Evolutionary conservation across 208 protist species (phyloP).

Genomic region (Acanthamoeba royreba): DNA sequence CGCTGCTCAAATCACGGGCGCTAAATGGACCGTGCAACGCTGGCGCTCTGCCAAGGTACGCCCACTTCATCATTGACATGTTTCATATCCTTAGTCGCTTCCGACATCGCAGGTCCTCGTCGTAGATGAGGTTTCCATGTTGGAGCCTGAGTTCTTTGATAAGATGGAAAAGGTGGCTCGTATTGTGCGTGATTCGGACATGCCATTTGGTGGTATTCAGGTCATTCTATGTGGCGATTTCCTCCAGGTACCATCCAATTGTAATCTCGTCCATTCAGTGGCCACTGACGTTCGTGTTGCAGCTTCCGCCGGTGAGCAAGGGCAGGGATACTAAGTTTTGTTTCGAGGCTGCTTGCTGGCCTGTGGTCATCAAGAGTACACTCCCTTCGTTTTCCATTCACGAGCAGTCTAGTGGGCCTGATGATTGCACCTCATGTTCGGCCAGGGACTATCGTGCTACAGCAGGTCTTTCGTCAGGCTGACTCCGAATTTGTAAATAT

Average conservation of each 20-base stretch:
- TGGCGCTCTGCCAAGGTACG: neutral
- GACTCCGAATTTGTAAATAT: slow-evolving; percentile 50
- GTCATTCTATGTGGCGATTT: slow-evolving; percentile 66
- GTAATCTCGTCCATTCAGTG: neutral
- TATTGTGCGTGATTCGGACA: slow-evolving; percentile 24
- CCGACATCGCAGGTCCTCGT: slow-evolving; percentile 51
- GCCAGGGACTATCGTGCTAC: neutral
- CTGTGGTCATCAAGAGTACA: neutral
- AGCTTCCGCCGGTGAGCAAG: slow-evolving; percentile 12
- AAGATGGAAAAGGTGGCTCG: slow-evolving; percentile 63
- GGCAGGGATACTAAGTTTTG: neutral
- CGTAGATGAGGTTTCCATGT: slow-evolving; percentile 76
- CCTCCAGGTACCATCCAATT: slow-evolving; percentile 3
- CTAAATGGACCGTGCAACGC: neutral
- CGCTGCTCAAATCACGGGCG: neutral
- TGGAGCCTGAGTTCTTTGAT: slow-evolving; percentile 61
- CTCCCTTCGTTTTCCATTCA: neutral
- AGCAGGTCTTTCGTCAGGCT: slow-evolving; percentile 55
- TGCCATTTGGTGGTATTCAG: slow-evolving; percentile 65
- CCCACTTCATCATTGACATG: neutral
- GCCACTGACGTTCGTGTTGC: neutral
- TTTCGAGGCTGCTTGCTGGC: slow-evolving; percentile 7
- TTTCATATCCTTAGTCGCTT: neutral
- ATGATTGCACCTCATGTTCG: neutral
- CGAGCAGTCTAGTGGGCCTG: neutral